Evolutionary conservation across 345 rosid genomes (phyloP).

Genomic region (Populus pruinosa): DNA sequence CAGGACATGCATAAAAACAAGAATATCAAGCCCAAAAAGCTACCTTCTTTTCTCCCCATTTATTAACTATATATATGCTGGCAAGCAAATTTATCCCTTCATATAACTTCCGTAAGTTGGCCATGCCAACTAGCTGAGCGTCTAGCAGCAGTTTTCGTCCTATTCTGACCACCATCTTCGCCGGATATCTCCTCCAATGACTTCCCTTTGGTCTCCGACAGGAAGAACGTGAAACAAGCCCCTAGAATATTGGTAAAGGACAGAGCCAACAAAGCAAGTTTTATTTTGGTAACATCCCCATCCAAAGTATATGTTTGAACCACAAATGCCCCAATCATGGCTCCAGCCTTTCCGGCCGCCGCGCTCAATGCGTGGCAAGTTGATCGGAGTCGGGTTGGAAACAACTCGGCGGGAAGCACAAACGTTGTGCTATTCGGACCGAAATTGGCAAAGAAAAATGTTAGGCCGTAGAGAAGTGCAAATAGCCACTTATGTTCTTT

Average conservation of each 20-base stretch:
- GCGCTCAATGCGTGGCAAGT: constrained; percentile 61
- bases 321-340: constrained; percentile 48
- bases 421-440: constrained; percentile 61
- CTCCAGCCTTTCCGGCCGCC: constrained; percentile 57
- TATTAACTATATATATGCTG: too few relatives aligned
- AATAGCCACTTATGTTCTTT: constrained; percentile 25
- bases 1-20: too few relatives aligned
- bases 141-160: constrained; percentile 11
- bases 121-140: too few relatives aligned
- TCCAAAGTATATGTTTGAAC: constrained; percentile 38
- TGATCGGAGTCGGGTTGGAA: constrained; percentile 51
- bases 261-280: constrained; percentile 30
- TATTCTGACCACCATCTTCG: constrained; percentile 37
- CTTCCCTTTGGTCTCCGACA: constrained; percentile 48
- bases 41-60: too few relatives aligned
- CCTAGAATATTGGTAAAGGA: constrained; percentile 52
- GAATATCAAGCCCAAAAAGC: too few relatives aligned
- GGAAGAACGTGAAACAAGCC: constrained; percentile 48
- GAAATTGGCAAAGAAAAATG: constrained; percentile 61
- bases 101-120: too few relatives aligned
- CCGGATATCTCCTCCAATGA: constrained; percentile 62
- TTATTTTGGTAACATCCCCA: constrained; percentile 7
- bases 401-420: constrained; percentile 57
- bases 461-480: constrained; percentile 34
- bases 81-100: too few relatives aligned